Base-by-base conservation (phyloP, 163 green algal species). In the Scenedesmus sp. region DNA sequence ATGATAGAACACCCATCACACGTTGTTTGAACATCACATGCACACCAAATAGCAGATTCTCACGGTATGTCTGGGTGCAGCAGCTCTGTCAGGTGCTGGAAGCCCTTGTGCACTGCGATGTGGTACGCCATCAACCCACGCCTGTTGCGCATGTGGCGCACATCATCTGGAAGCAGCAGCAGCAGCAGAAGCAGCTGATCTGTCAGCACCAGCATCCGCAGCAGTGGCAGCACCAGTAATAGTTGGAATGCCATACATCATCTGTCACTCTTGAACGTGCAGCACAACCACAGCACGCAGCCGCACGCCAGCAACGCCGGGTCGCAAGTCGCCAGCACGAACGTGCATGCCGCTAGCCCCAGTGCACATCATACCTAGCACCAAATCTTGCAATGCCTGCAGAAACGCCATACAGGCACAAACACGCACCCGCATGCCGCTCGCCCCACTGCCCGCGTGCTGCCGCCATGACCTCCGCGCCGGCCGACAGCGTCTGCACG, bases 31-130 rank as follows among this genome's bases (percentile, higher is more conserved):
- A 70, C 62, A 70, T 15, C 62, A 70, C 62, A 70, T 70, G 62
- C 62, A 70, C 10, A 12, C 13, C 10, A 20, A 12, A 70, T 15
- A 15, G 13, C 67, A 77, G 13, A 12, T 77, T 46, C 87, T 86
- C 76, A 91, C 73, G 90, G 90, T 3, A 93, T 90, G 70, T 93
- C 90, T 60, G 90, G 90, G 59, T 93, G 90, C 55, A 93, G 90
- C 70, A 93, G 84, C 84, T 92, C 88, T 56, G 88, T 56, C 81
- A 92, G 64, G 81, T 92, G n/a, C 20, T 88, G 59, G 81, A 85
- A 84, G 82, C 56, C 12, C 81, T 92, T 92, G 54, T 83, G 52
- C 10, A 93, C 13, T 18, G 83, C 90, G 9, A 93, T 84, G 84
- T 93, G 90, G 62, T 90, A 93, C 23, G 90, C 70, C 90, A 93